Conservation (phyloP, 2,329 filamentous ascomycete genomes). For the Scleromitrula shiraiana region DNA sequence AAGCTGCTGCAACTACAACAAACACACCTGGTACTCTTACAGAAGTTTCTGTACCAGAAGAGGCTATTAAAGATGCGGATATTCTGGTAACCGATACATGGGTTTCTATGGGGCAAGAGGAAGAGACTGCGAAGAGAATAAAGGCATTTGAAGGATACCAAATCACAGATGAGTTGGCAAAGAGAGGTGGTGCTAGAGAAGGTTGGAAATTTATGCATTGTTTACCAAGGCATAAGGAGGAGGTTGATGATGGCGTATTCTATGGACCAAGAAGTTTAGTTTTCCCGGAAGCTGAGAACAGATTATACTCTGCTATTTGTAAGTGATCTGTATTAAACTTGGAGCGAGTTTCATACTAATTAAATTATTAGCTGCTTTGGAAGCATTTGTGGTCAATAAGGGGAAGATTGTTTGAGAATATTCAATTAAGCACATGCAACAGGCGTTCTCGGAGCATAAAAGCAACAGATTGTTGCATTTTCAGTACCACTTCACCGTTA, state of each 20-base stretch:
- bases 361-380: conserved; percentile 53
- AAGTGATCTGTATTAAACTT: conserved; percentile 30
- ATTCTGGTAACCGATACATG: conserved; percentile 95
- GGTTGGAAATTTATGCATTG: conserved; percentile 99
- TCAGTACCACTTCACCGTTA: too few species aligned
- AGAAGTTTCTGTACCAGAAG: conserved; percentile 74
- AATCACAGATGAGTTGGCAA: conserved; percentile 78
- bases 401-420: conserved; percentile 52
- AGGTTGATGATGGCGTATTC: conserved; percentile 92
- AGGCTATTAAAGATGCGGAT: conserved; percentile 76
- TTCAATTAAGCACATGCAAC: neutral
- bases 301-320: conserved; percentile 82
- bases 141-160: conserved; percentile 85
- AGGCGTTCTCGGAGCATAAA: conserved; percentile 8
- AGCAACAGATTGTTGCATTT: too few species aligned
- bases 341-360: conserved; percentile 10
- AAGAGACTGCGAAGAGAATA: conserved; percentile 67
- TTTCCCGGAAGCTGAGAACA: conserved; percentile 90
- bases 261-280: conserved; percentile 80
- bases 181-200: conserved; percentile 75
- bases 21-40: conserved; percentile 55
- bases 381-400: conserved; percentile 91
- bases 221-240: conserved; percentile 81
- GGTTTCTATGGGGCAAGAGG: conserved; percentile 97
- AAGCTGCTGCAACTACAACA: conserved; percentile 49